Base-by-base conservation (phyloP, 345 rosid genomes). In the Crucihimalaya himalaica region DNA sequence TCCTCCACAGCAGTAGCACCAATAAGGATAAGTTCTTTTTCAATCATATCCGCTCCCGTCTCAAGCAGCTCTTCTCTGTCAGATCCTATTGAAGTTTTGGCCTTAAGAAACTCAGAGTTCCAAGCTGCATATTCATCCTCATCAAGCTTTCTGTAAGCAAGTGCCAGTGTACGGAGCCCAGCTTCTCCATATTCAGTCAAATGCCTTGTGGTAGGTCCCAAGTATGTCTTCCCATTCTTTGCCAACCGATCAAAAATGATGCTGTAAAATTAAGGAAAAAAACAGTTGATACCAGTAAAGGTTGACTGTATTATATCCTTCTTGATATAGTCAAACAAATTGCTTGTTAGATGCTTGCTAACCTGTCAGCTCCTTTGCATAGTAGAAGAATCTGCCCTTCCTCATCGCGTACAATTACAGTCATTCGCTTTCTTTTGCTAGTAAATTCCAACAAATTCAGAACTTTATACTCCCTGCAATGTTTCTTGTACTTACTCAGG, bases 1-100 rank as follows among this genome's bases (percentile, higher is more conserved):
- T 95, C 99, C 83, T 95, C 99, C 64, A 95, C 99, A 57, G 99
- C 99, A 46, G 99, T 95, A 70, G 98, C 97, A 66, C 99, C 99
- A 10, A 95, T 68, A 50, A 95, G 99, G 57, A 88, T 87, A 79
- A 95, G 80, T 3, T 92, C 98, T 75, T 66, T 95, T 80, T 95
- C 98, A 80, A 95, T 85, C 87, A 81, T 81, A 80, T 95, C 99
- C 15, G 99, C 75, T 42, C 85, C 84, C 4, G 64, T 72, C 83
- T 95, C 99, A 27, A 95, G 92, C 76, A 82, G 68, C 45, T 81
- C 76, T 43, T 95, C 99, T 81, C 98, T 85, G 60, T 92, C 97
- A 59, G 84, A 76, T 50, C 92, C 91, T 54, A 95, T 83, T n/a
- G 96, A 81, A 71, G 91, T 85, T 80, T 85, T 95, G 23, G 97